A percentile compares a stretch with the other conserved stretches of the same genome.
Evolutionary conservation across 2,329 filamentous ascomycete genomes (phyloP).

Genomic region (Fusarium pilosicola): DNA sequence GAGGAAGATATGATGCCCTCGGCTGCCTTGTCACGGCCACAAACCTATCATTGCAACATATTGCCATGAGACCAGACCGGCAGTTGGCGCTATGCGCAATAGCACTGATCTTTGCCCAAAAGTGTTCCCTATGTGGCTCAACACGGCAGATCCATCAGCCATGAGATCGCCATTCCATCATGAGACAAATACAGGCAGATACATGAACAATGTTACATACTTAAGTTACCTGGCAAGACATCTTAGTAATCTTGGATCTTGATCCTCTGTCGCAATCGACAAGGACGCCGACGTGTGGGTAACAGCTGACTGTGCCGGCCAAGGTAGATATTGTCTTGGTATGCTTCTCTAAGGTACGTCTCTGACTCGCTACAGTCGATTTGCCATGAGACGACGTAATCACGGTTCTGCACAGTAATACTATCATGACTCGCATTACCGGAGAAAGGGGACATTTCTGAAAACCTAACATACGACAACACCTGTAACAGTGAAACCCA

Average conservation of each 20-base stretch:
- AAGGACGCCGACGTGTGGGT: not conserved
- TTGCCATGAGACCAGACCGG: not conserved
- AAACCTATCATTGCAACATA: not conserved
- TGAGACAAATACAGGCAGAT: slow-evolving; percentile 19
- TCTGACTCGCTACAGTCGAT: slow-evolving; percentile 2
- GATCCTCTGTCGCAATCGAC: not conserved
- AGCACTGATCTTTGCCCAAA: not conserved
- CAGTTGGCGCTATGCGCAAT: not conserved
- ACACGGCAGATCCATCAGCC: not conserved
- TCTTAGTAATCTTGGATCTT: not conserved
- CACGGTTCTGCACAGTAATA: not conserved
- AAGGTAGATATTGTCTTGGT: not conserved
- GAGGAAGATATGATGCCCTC: not conserved
- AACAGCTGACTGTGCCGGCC: slow-evolving; percentile 7
- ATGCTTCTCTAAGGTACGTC: not conserved
- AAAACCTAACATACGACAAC: not conserved
- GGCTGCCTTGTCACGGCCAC: not conserved
- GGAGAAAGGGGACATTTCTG: not conserved
- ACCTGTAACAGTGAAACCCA: slow-evolving; percentile 2
- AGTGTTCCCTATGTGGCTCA: not conserved
- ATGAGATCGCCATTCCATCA: slow-evolving; percentile 6
- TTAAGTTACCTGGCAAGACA: not conserved
- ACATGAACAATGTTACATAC: not conserved
- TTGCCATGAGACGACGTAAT: not conserved
- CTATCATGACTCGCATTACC: not conserved